Conservation (phyloP, 176 grass and related monocot species). For the Musa troglodytarum region DNA sequence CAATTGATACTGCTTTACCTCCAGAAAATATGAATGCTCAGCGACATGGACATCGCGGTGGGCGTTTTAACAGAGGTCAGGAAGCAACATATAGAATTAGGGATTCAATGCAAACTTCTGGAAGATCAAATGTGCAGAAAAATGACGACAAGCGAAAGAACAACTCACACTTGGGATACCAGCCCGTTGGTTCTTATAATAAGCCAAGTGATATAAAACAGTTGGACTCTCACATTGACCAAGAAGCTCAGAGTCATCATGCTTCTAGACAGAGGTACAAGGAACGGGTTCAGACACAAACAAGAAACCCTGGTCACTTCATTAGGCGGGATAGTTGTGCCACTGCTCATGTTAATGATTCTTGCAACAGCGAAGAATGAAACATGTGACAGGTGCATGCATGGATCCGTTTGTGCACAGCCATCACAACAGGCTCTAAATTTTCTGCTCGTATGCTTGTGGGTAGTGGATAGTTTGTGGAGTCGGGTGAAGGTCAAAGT, state of each 20-base stretch:
- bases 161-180: constrained; percentile 50
- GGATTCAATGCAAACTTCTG: constrained; percentile 27
- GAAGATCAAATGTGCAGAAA: constrained; percentile 25
- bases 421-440: background rate
- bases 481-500: background rate
- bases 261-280: constrained; percentile 26
- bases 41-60: constrained; percentile 33
- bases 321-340: constrained; percentile 27
- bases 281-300: constrained; percentile 26
- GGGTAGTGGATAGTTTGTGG: background rate
- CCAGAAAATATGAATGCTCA: constrained; percentile 9
- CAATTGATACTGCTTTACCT: constrained; percentile 12
- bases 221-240: constrained; percentile 27
- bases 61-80: constrained; percentile 44
- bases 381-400: constrained; percentile 1
- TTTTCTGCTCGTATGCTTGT: background rate
- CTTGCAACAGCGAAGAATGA: constrained; percentile 30
- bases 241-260: constrained; percentile 10
- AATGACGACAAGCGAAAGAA: constrained; percentile 38
- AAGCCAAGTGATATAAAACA: constrained; percentile 30
- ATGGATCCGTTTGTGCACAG: background rate
- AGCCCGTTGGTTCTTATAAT: constrained; percentile 39
- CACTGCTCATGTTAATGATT: constrained; percentile 11
- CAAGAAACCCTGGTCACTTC: constrained; percentile 27
- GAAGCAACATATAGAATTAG: constrained; percentile 39